Evolutionary conservation across 2,329 filamentous ascomycete species (phyloP), one percentile per base, ranked within the genome.

Genomic region (Monosporascus sp.): DNA sequence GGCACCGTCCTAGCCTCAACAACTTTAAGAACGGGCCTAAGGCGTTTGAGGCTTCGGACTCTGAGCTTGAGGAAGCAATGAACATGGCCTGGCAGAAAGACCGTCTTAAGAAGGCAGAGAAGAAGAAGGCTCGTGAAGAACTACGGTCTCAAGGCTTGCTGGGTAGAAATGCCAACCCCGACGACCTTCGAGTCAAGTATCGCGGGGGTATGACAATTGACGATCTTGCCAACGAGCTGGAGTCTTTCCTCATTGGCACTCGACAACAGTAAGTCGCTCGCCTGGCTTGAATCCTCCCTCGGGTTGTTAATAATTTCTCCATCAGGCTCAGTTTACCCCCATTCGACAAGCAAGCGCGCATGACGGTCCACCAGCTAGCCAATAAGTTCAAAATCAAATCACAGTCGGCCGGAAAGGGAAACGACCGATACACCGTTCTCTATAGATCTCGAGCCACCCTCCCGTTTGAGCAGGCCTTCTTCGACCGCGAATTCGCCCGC

Each of bases 271-370:
- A 74, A 64, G 79, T 73, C 45, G 47, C 15, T 17, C 11, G 9
- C 35, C 15, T 25, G 17, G 38, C 45, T 7, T 41, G 18, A 2
- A 35, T 11, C 31, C 9, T 0, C 25, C 25, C 25, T 25, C 6
- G 24, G 31, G 5, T 14, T 35, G 31, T 5, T 35, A 35, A 35
- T 14, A 35, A 35, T 31, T 39, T n/a, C 27, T 31, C 9, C 20
- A 15, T 6, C 58, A 91, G 88, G 46, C 76, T 94, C 6, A 75
- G 83, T 5, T 76, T 97, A 24, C 90, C 93, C 3, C 90, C 93
- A 0, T 95, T 97, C 85, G 85, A 89, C 53, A 89, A 90, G 56
- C 72, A 80, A 45, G 81, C 86, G 39, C 86, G 94, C 49, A 92
- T 90, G 67, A 74, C 85, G 6, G 78, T 97, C 18, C 94, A 99